Conservation (phyloP, 495 filamentous ascomycete genomes). For the Xylaria acuta region DNA sequence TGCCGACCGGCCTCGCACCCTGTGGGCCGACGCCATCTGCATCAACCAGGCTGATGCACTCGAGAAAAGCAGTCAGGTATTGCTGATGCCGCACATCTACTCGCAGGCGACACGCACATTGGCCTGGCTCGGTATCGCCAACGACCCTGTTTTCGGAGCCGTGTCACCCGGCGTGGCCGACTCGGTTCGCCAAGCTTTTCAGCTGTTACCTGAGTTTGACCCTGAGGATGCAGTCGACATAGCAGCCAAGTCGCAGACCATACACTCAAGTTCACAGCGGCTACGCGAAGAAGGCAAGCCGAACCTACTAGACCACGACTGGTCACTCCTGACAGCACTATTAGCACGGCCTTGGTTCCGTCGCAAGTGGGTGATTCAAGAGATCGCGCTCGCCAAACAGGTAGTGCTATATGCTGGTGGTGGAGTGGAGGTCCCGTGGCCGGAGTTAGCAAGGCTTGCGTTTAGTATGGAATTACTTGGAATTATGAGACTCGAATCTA, state of each 20-base stretch:
- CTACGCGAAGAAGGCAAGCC: conserved; percentile 24
- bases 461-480: conserved; percentile 24
- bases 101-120: conserved; percentile 35
- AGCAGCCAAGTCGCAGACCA: background rate
- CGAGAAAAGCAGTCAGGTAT: conserved; percentile 45
- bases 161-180: conserved; percentile 23
- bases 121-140: conserved; percentile 42
- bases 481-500: background rate
- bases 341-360: conserved; percentile 37
- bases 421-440: conserved; percentile 35
- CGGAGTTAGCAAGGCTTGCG: conserved; percentile 29
- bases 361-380: conserved; percentile 41
- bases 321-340: conserved; percentile 27
- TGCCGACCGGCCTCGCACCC: conserved; percentile 27
- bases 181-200: conserved; percentile 16
- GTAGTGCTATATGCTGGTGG: conserved; percentile 26
- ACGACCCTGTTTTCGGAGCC: conserved; percentile 20
- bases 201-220: conserved; percentile 22
- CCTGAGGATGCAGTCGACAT: conserved; percentile 4
- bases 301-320: conserved; percentile 33
- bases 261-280: conserved; percentile 5
- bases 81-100: conserved; percentile 47
- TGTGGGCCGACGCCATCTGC: conserved; percentile 51
- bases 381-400: conserved; percentile 31
- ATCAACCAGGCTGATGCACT: conserved; percentile 45